Conservation (phyloP, 352 stramenopile genomes). For the Phytophthora syringae region DNA sequence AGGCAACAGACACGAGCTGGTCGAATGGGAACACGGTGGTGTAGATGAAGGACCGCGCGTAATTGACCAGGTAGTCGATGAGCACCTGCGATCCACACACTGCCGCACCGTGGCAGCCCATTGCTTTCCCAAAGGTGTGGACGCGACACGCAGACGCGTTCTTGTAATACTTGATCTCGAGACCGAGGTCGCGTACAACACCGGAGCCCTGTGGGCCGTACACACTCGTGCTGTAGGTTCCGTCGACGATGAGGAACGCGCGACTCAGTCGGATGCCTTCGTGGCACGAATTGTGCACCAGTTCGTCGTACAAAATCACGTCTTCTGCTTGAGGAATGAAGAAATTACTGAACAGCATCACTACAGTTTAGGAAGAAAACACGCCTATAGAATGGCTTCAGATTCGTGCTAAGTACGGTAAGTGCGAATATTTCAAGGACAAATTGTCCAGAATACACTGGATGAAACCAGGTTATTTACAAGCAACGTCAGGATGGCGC, state of each 20-base stretch:
- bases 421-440: no score
- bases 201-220: slow-evolving; percentile 85
- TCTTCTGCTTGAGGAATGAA: slow-evolving; percentile 90
- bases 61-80: slow-evolving; percentile 97
- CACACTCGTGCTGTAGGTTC: slow-evolving; percentile 95
- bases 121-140: slow-evolving; percentile 97
- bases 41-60: slow-evolving; percentile 98
- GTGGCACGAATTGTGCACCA: slow-evolving; percentile 97
- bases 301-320: slow-evolving; percentile 96
- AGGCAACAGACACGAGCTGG: slow-evolving; percentile 90
- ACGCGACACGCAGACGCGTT: slow-evolving; percentile 80
- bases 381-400: no score
- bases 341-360: slow-evolving; percentile 96
- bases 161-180: slow-evolving; percentile 83
- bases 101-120: slow-evolving; percentile 95
- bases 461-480: no score
- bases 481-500: no score
- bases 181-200: slow-evolving; percentile 62
- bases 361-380: no score
- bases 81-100: slow-evolving; percentile 91
- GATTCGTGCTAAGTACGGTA: no score
- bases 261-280: slow-evolving; percentile 93
- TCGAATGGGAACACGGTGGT: slow-evolving; percentile 94
- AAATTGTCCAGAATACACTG: no score
- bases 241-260: slow-evolving; percentile 94